Base-by-base conservation (phyloP, 148 eudicot genomes). In the Polygonum maritimum region DNA sequence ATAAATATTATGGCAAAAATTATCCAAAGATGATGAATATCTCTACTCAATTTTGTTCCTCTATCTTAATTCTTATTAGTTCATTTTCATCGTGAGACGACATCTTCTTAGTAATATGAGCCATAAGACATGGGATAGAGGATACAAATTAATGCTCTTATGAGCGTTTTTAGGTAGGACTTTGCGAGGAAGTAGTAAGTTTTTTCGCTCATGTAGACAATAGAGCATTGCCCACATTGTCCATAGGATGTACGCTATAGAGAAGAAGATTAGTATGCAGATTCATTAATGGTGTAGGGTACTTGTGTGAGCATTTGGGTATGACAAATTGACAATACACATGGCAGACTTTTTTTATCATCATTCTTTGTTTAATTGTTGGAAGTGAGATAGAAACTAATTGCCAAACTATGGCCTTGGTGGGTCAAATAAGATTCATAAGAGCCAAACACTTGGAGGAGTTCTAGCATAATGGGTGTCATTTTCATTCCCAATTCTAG, bases 261-360 rank as follows among this genome's bases (percentile, higher is more conserved):
- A 19, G 21, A 67, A 36, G 44, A 35, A 67, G 44, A 67, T 36
- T 19, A 67, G 71, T 35, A 38, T 67, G 71, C 0, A 67, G 11
- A 4, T 36, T 33, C 71, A 67, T 36, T 33, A 31, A 31, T 33
- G 70, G 40, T 33, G 70, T 63, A 31, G 70, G 70, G 70, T 63
- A 40, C 12, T 63, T 35, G 35, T 67, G 45, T 67, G 41, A 14
- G 21, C 71, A 67, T 67, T 67, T 67, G 18, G 21, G 2, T 67
- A 16, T 67, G 71, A 45, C n/a, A n/a, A n/a, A n/a, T n/a, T n/a
- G n/a, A n/a, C 71, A 67, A 67, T 36, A 67, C 71, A 67, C 71
- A 67, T 67, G 71, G 44, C 38, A 67, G 71, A 67, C 71, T 45
- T 41, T 67, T 38, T 4, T 35, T 67, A 36, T 38, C 44, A 67